These are phyloP conservation scores for Cytospora piceicola DNA, from an alignment of 2,329 filamentous ascomycete species.

Conservation along the genomic window DNA sequence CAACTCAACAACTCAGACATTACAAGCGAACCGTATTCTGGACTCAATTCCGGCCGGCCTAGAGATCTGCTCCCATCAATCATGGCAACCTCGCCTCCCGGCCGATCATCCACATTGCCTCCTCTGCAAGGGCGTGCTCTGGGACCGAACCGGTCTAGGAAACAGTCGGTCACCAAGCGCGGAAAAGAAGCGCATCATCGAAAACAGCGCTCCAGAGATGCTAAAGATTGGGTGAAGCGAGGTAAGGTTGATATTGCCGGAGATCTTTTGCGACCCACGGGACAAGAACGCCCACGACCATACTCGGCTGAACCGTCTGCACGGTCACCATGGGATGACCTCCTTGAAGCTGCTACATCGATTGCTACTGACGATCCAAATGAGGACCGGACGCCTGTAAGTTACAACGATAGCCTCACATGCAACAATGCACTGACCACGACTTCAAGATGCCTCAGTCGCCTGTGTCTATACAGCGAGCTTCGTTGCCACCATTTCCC, in stretches of 20 bases:
- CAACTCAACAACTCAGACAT: conserved; percentile 62
- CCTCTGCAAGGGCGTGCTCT: conserved; percentile 73
- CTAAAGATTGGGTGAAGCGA: conserved; percentile 66
- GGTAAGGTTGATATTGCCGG: conserved; percentile 55
- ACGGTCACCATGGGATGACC: conserved; percentile 89
- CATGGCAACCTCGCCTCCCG: conserved; percentile 78
- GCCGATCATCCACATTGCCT: conserved; percentile 84
- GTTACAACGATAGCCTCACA: conserved; percentile 41
- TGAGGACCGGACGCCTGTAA: conserved; percentile 86
- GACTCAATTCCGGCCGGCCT: conserved; percentile 62
- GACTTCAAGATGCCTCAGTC: conserved; percentile 64
- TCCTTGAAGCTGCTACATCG: conserved; percentile 90
- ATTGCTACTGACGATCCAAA: conserved; percentile 83
- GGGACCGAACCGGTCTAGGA: conserved; percentile 74
- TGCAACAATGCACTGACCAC: conserved; percentile 42
- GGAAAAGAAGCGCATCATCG: conserved; percentile 78
- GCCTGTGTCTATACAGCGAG: conserved; percentile 65
- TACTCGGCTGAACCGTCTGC: conserved; percentile 81
- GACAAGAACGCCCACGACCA: conserved; percentile 76
- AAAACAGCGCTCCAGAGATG: conserved; percentile 72
- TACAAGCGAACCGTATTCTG: conserved; percentile 74
- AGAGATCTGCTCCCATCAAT: conserved; percentile 84
- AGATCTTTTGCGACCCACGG: conserved; percentile 65
- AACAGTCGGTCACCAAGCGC: conserved; percentile 83
- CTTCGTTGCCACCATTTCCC: conserved; percentile 64